Evolutionary conservation across 2,329 filamentous ascomycete species (phyloP).

Genomic region (Colletotrichum phormii): DNA sequence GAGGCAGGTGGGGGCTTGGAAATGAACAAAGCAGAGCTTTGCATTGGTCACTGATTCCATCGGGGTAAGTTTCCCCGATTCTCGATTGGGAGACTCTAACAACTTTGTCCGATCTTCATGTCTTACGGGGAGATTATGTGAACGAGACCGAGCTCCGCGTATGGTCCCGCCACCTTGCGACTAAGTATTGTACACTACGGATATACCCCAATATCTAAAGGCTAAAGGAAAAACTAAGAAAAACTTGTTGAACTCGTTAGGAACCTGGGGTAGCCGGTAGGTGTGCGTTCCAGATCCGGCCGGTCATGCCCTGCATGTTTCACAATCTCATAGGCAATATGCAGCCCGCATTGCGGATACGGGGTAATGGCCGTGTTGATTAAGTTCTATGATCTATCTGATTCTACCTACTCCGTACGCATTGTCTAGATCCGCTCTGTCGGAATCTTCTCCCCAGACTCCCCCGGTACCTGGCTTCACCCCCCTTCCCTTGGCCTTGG

Average conservation of each 20-base stretch:
- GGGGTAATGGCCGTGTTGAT: too few species aligned
- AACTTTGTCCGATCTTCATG: background rate
- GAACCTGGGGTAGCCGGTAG: background rate
- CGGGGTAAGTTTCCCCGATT: constrained; percentile 13
- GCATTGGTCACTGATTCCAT: background rate
- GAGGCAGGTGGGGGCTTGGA: constrained; percentile 2
- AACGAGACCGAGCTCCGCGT: background rate
- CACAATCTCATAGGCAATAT: background rate
- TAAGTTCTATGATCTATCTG: constrained; percentile 5
- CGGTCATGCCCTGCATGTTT: too few species aligned
- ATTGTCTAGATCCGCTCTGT: background rate
- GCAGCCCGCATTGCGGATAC: background rate
- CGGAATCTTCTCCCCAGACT: background rate
- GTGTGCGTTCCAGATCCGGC: too few species aligned
- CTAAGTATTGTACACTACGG: too few species aligned
- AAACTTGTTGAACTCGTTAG: too few species aligned
- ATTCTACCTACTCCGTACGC: background rate
- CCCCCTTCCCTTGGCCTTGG: background rate
- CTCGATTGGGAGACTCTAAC: background rate
- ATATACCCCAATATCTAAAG: constrained; percentile 5
- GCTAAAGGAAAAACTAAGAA: background rate
- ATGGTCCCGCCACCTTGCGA: too few species aligned
- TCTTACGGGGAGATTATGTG: background rate
- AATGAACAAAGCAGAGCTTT: background rate
- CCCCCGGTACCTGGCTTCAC: too few species aligned